Conservation (phyloP, 2,329 filamentous ascomycete genomes). For the Cercospora brassicicola region DNA sequence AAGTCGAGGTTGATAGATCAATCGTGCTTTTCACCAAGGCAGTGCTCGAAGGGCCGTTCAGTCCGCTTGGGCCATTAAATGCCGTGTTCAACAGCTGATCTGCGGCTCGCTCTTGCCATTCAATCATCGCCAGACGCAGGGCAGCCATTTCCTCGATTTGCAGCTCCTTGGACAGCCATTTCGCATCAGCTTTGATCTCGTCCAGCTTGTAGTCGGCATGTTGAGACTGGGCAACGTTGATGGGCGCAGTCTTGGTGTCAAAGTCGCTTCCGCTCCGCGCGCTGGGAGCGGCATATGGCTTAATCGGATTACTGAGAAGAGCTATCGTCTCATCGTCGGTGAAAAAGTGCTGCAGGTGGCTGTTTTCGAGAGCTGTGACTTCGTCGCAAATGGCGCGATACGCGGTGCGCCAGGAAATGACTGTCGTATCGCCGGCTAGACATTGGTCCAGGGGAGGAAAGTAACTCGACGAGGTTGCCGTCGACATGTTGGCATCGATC, state of each 20-base stretch:
- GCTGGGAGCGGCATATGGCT: slow-evolving; percentile 65
- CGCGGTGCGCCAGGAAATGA: slow-evolving; percentile 67
- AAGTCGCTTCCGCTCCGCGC: slow-evolving; percentile 57
- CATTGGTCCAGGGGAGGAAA: slow-evolving; percentile 84
- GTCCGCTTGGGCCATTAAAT: slow-evolving; percentile 32
- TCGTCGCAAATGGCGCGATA: slow-evolving; percentile 56
- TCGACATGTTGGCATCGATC: not conserved
- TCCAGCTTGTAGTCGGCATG: slow-evolving; percentile 71
- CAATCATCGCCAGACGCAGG: slow-evolving; percentile 74
- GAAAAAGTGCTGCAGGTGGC: slow-evolving; percentile 65
- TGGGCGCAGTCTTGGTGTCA: slow-evolving; percentile 81
- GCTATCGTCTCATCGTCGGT: slow-evolving; percentile 66
- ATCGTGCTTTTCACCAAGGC: slow-evolving; percentile 21
- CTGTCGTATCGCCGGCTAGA: slow-evolving; percentile 73
- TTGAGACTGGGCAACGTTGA: slow-evolving; percentile 71
- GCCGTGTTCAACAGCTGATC: slow-evolving; percentile 60
- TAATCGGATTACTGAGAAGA: slow-evolving; percentile 67
- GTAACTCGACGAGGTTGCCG: slow-evolving; percentile 48
- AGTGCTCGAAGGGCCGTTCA: slow-evolving; percentile 15
- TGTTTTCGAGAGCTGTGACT: slow-evolving; percentile 54
- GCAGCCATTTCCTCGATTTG: slow-evolving; percentile 79
- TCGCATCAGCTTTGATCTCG: slow-evolving; percentile 77
- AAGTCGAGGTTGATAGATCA: slow-evolving; percentile 20
- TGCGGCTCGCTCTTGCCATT: slow-evolving; percentile 80
- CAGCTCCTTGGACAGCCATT: slow-evolving; percentile 79